Conservation (phyloP, 2,329 filamentous ascomycete species). For the Verticillium dahliae region DNA sequence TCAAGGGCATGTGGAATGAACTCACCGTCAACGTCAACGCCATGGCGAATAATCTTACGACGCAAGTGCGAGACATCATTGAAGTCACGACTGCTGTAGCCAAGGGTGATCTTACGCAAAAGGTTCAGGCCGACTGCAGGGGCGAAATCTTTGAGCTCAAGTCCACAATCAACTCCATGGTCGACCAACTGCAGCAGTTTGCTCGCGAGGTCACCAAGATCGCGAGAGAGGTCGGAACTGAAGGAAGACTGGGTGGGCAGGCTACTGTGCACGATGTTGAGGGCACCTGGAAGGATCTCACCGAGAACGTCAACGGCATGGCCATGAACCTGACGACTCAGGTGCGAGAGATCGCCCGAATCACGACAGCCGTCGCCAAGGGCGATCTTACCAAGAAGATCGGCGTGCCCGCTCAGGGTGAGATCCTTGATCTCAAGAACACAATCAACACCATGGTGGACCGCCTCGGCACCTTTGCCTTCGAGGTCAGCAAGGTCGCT, state of each 20-base stretch:
- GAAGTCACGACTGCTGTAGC: constrained; percentile 67
- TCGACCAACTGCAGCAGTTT: constrained; percentile 94
- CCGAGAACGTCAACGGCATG: constrained; percentile 96
- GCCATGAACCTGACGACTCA: constrained; percentile 97
- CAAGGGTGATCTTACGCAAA: constrained; percentile 89
- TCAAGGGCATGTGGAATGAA: constrained; percentile 86
- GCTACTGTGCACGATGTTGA: constrained; percentile 94
- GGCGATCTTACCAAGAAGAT: constrained; percentile 96
- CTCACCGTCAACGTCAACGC: constrained; percentile 81
- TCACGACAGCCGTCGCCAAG: constrained; percentile 90
- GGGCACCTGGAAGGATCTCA: constrained; percentile 94
- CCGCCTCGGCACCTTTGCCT: constrained; percentile 89
- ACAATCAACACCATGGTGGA: constrained; percentile 99
- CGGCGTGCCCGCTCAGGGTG: constrained; percentile 84
- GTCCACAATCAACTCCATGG: constrained; percentile 98
- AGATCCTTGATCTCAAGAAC: constrained; percentile 91
- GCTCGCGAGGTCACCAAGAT: constrained; percentile 96
- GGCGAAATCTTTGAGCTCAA: constrained; percentile 94
- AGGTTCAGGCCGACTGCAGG: constrained; percentile 87
- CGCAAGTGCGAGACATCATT: constrained; percentile 92
- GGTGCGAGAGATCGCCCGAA: constrained; percentile 94
- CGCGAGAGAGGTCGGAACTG: constrained; percentile 91
- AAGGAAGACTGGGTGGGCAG: constrained; percentile 89
- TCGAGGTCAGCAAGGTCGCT: constrained; percentile 92
- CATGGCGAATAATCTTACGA: constrained; percentile 82